These are phyloP conservation scores for Didymella pomorum DNA, from an alignment of 2,329 filamentous ascomycete species.

Conservation along the genomic window DNA sequence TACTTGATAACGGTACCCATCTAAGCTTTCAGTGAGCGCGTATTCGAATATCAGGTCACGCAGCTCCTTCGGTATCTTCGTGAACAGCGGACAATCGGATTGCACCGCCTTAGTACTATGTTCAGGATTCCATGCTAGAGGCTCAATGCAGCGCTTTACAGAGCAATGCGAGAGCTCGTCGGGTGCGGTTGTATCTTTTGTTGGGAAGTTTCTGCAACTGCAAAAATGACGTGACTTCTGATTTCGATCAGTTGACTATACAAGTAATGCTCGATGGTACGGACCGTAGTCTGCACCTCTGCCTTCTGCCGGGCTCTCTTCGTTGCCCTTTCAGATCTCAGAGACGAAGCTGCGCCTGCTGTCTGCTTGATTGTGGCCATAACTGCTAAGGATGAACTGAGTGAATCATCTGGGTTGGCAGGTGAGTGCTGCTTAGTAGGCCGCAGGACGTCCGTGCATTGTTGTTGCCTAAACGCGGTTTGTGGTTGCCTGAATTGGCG, in stretches of 20 bases:
- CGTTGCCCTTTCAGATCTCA: not conserved
- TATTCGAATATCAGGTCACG: conserved; percentile 29
- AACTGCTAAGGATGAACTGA: too few species aligned
- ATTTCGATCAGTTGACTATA: not conserved
- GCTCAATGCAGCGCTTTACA: conserved; percentile 20
- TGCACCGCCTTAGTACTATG: conserved; percentile 12
- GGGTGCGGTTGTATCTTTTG: not conserved
- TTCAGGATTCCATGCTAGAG: conserved; percentile 30
- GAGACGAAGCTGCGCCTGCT: not conserved
- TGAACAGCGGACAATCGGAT: conserved; percentile 22
- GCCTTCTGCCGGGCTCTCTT: not conserved
- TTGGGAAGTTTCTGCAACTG: not conserved
- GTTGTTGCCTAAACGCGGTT: not conserved
- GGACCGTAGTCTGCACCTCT: not conserved
- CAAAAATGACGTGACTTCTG: not conserved
- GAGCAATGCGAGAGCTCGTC: not conserved
- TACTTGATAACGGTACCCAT: not conserved
- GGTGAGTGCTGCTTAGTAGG: not conserved
- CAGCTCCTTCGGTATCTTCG: conserved; percentile 26
- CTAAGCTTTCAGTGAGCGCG: conserved; percentile 20
- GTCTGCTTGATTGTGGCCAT: not conserved
- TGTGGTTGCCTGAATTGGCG: not conserved
- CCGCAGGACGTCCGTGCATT: not conserved
- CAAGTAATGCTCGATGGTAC: not conserved
- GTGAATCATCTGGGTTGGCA: too few species aligned